Evolutionary conservation across 2,329 filamentous ascomycete species (phyloP), one percentile per base, ranked within the genome.

Genomic region (Cytospora leucostoma): DNA sequence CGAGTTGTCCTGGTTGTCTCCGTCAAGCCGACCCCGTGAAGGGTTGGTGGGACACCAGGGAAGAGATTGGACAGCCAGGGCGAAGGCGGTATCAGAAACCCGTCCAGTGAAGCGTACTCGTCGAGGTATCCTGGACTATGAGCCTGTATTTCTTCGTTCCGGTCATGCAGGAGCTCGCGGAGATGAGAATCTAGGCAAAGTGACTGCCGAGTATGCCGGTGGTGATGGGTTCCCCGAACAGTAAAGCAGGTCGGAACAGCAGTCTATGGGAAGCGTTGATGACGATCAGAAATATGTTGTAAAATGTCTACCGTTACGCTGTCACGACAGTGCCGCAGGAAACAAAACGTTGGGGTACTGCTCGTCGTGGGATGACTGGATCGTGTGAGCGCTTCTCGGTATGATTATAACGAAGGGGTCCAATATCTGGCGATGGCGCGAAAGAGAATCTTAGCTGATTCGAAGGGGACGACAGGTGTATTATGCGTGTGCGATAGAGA

Each of bases 381-480:
- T 64, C 69, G 68, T 67, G 56, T 50, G 12, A 61, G 59, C 58
- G 56, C 27, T 59, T 35, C 61, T 52, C 38, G 64, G 56, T 38
- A 53, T 70, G 61, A 35, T 64, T 59, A 59, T 53, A 56, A 61
- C 27, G 54, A 44, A 47, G n/a, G n/a, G 44, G n/a, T 21, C 61
- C 62, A 64, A 57, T 54, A 66, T 64, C 61, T 66, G 64, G 61
- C 32, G 64, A 60, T 34, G 68, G 66, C 69, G 70, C 68, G 61
- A 67, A 70, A 54, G 44, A 68, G 66, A 70, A 67, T 70, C 71
- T 71, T 69, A 71, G 71, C 67, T 72, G 69, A 68, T 59, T 68
- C 59, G 61, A 55, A 60, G 50, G 54, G 61, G 64, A 56, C 61
- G 64, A 64, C 57, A 50, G 50, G 37, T 59, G 55, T 37, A 64